phyloP scores from a whole-genome alignment of 495 filamentous ascomycete genomes.

The Massariosphaeria phaeospora region DNA sequence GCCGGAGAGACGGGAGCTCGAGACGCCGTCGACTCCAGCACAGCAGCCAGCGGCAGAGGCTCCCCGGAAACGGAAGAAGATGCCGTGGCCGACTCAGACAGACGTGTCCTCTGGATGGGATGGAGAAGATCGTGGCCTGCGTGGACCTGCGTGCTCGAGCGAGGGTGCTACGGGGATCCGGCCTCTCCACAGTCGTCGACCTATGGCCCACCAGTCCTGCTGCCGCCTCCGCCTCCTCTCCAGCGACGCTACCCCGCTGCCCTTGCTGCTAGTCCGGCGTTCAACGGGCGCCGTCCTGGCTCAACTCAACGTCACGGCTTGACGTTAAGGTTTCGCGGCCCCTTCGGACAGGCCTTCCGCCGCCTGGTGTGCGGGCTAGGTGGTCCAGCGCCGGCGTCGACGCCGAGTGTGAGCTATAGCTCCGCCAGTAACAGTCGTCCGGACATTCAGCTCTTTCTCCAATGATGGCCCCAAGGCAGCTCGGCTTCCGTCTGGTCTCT shows the following conservation, averaged over 20 bases:
- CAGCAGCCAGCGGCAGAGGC: too few species aligned
- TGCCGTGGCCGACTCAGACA: too few species aligned
- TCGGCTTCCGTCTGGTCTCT: background rate
- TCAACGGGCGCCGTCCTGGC: constrained; percentile 26
- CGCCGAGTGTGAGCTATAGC: constrained; percentile 12
- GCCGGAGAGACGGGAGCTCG: too few species aligned
- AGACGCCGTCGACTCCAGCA: too few species aligned
- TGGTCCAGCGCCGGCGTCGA: background rate
- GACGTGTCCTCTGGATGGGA: too few species aligned
- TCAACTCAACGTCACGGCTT: constrained; percentile 21
- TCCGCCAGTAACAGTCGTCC: constrained; percentile 8
- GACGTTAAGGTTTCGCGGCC: constrained; percentile 8
- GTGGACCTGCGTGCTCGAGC: too few species aligned
- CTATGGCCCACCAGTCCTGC: constrained; percentile 16
- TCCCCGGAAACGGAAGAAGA: too few species aligned
- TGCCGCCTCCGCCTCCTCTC: constrained; percentile 5
- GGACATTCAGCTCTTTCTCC: background rate
- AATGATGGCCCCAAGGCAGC: background rate
- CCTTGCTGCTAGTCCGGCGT: constrained; percentile 5
- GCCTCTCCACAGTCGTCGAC: constrained; percentile 20
- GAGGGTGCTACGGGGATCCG: too few species aligned
- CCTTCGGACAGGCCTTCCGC: constrained; percentile 9
- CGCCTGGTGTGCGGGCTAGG: constrained; percentile 6
- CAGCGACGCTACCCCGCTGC: constrained; percentile 1
- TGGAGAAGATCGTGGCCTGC: too few species aligned